Conservation (phyloP, 78 protist genomes). For the Chrysochromulina tobinii region DNA sequence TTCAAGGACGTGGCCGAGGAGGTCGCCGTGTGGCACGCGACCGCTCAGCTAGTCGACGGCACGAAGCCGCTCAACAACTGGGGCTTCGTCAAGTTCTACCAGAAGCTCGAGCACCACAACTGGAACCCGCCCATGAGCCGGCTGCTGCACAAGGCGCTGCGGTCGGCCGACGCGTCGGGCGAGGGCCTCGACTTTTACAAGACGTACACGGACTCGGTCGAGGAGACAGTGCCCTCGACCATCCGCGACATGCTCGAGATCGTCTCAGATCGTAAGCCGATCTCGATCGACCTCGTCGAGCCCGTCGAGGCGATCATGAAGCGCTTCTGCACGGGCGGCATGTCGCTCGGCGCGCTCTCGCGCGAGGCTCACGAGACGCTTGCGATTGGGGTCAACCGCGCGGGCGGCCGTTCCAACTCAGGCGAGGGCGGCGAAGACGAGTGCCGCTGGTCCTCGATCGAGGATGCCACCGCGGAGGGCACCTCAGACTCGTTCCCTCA, state of each 20-base stretch:
- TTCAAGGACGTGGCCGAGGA: conserved; percentile 56
- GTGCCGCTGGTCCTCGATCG: conserved; percentile 19
- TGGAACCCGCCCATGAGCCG: conserved; percentile 34
- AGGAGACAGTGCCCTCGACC: background rate
- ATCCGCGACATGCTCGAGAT: conserved; percentile 50
- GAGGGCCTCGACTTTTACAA: background rate
- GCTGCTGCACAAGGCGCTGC: conserved; percentile 38
- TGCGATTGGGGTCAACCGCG: conserved; percentile 80
- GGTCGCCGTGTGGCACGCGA: conserved; percentile 22
- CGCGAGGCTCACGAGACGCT: conserved; percentile 75
- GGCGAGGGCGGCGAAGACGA: conserved; percentile 92
- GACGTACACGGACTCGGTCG: background rate
- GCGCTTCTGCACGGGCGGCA: conserved; percentile 86
- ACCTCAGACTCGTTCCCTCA: conserved; percentile 21
- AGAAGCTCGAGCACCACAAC: conserved; percentile 35
- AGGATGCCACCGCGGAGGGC: conserved; percentile 43
- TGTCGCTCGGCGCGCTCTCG: conserved; percentile 81
- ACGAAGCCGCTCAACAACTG: conserved; percentile 30
- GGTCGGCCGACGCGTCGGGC: background rate
- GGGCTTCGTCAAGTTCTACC: conserved; percentile 55
- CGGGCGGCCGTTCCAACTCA: conserved; percentile 81
- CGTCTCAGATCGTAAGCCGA: conserved; percentile 41
- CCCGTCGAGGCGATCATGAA: conserved; percentile 67
- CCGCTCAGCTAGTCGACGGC: conserved; percentile 38
- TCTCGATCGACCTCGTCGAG: conserved; percentile 67